A percentile compares a stretch with the other conserved stretches of the same genome.
Conservation (phyloP, 495 filamentous ascomycete genomes). For the Chaetomium fimeti region DNA sequence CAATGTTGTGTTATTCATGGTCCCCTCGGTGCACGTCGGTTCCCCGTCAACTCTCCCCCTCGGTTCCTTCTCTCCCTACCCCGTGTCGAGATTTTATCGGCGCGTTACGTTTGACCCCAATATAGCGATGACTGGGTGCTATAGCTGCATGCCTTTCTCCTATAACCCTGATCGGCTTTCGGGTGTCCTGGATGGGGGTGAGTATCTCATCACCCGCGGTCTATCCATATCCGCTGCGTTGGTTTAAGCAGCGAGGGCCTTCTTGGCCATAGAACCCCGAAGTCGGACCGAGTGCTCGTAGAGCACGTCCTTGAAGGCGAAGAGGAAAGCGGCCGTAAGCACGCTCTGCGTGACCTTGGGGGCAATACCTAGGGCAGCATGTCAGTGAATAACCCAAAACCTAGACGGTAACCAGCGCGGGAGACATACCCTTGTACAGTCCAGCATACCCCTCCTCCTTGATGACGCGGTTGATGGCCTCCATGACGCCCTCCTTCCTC, state of each 20-base stretch:
- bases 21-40: background rate
- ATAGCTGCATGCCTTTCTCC: background rate
- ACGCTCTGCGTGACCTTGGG: constrained; percentile 97
- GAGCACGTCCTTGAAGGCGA: constrained; percentile 92
- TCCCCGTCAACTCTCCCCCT: background rate
- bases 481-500: constrained; percentile 65
- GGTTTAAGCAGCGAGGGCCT: constrained; percentile 39
- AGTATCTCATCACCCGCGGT: background rate
- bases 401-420: background rate
- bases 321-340: constrained; percentile 92
- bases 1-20: background rate
- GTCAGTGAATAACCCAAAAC: constrained; percentile 22
- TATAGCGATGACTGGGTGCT: background rate
- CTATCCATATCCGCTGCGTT: no score
- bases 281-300: constrained; percentile 56
- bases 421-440: constrained; percentile 74
- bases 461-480: constrained; percentile 73
- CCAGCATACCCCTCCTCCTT: constrained; percentile 84
- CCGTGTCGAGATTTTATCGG: background rate
- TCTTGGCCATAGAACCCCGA: constrained; percentile 43
- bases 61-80: background rate
- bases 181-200: background rate
- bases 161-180: background rate
- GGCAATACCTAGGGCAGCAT: constrained; percentile 63
- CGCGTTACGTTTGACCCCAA: background rate